phyloP scores from a whole-genome alignment of 2,329 filamentous ascomycete genomes.

The Aspergillaceae sp. region DNA sequence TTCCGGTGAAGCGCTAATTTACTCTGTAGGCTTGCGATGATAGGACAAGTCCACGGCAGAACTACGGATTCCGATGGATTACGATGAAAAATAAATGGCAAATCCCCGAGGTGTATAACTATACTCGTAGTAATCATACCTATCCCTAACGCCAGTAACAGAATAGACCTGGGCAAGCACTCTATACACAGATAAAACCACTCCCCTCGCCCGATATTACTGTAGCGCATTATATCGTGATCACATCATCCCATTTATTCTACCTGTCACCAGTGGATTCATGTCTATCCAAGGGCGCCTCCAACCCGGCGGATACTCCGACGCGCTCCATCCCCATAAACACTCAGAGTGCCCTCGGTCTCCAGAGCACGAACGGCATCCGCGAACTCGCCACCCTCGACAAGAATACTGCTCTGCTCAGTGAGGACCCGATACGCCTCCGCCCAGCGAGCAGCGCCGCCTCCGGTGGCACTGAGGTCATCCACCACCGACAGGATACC shows the following conservation, averaged over 20 bases:
- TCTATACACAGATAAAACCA: neutral
- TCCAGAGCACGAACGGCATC: slow-evolving; percentile 74
- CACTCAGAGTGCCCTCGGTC: slow-evolving; percentile 71
- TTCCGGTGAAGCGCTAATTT: too few relatives aligned
- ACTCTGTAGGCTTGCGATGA: too few relatives aligned
- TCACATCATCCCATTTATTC: slow-evolving; percentile 12
- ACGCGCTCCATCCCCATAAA: slow-evolving; percentile 76
- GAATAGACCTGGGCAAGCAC: neutral
- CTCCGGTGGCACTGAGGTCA: slow-evolving; percentile 62
- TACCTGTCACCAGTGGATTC: too few relatives aligned
- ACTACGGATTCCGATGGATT: too few relatives aligned
- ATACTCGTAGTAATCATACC: too few relatives aligned
- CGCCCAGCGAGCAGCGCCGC: slow-evolving; percentile 62
- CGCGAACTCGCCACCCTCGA: slow-evolving; percentile 73
- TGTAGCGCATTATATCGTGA: slow-evolving; percentile 24
- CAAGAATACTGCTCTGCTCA: slow-evolving; percentile 58
- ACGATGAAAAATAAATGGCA: too few relatives aligned
- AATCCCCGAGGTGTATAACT: too few relatives aligned
- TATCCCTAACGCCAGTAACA: too few relatives aligned
- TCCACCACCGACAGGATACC: slow-evolving; percentile 68
- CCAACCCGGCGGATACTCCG: slow-evolving; percentile 71
- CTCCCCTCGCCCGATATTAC: slow-evolving; percentile 5
- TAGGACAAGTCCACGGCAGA: too few relatives aligned
- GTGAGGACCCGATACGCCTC: slow-evolving; percentile 66
- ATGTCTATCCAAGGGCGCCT: slow-evolving; percentile 20